Base-by-base conservation (phyloP, 1,284 basidiomycete genomes). In the Thelephora terrestris region DNA sequence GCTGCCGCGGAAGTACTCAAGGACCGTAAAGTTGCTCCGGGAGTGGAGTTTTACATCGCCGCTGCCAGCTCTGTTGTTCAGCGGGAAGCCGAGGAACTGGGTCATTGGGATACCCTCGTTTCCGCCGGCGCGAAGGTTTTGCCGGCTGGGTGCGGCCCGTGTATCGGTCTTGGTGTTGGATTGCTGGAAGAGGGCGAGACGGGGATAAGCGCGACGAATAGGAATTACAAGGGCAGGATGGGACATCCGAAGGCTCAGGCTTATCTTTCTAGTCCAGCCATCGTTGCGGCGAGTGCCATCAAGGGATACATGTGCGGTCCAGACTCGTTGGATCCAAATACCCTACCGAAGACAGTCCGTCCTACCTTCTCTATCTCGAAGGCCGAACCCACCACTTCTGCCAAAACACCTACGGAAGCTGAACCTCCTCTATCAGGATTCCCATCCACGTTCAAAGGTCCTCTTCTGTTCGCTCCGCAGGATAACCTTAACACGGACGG, bases 221-320 rank as follows among this genome's bases (percentile, higher is more conserved):
- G 95, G 63, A 99, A 99, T 63, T 99, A 98, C 71, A 99, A 99
- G 71, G 95, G 95, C 5, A 76, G 95, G 9, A 99, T 99, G 95
- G 95, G 95, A 1, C 82, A 85, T 57, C 95, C 96, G 0, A 90
- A 93, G 45, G 95, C 95, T 0, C 79, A 88, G 55, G 95, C 95
- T 0, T 99, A 99, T 68, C 79, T 99, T 24, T 93, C 93, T 4
- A 93, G 89, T 52, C 95, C 95, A 0, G 94, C 92, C 2, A 94
- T 99, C 4, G 95, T 99, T 12, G 95, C 96, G 21, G 94, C 96
- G 0, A 93, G 89, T 50, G 96, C 95, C 0, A 73, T 93, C 47
- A 90, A 87, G 54, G 95, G 96, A 16, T 85, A 85, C 61, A 99
- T 99, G 57, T 87, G 82, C 55, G 80, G 90, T 4, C 95, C 95